phyloP scores from a whole-genome alignment of 352 stramenopile genomes.

The Phytophthora aleatoria region DNA sequence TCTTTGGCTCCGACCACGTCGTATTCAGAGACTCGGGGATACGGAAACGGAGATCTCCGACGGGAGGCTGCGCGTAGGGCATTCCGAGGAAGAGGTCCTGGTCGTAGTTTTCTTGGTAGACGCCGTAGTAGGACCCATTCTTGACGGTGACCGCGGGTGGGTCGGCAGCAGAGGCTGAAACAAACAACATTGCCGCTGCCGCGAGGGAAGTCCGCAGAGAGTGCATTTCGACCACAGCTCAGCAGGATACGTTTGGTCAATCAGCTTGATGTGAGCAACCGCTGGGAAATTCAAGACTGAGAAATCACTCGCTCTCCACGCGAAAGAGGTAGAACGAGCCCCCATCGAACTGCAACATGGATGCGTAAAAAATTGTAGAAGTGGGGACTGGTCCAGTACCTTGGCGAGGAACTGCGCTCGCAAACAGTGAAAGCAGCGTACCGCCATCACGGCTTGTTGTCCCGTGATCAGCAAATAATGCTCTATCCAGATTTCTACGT shows the following conservation, averaged over 20 bases:
- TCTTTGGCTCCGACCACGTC: conserved; percentile 26
- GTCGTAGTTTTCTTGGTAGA: conserved; percentile 24
- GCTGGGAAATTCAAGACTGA: background rate
- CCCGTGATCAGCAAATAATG: background rate
- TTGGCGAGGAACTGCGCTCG: background rate
- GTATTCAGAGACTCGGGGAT: conserved; percentile 18
- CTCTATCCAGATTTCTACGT: background rate
- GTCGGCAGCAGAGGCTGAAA: background rate
- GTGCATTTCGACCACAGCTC: background rate
- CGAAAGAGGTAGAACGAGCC: background rate
- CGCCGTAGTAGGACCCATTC: conserved; percentile 34
- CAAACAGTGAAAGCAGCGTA: no score
- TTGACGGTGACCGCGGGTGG: conserved; percentile 19
- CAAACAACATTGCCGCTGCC: background rate
- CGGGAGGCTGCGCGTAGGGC: conserved; percentile 27
- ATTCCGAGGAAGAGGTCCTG: conserved; percentile 40
- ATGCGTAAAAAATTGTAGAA: background rate
- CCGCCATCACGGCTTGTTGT: background rate
- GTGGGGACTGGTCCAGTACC: background rate
- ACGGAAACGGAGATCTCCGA: conserved; percentile 30
- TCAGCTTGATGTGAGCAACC: background rate
- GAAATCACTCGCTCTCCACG: background rate
- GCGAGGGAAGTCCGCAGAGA: background rate
- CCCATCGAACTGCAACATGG: background rate
- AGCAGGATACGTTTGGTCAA: background rate